Percentiles rank a stretch among this genome's conserved stretches.
Conservation (phyloP, 768 basidiomycete genomes). For the Naganishia vishniacii region DNA sequence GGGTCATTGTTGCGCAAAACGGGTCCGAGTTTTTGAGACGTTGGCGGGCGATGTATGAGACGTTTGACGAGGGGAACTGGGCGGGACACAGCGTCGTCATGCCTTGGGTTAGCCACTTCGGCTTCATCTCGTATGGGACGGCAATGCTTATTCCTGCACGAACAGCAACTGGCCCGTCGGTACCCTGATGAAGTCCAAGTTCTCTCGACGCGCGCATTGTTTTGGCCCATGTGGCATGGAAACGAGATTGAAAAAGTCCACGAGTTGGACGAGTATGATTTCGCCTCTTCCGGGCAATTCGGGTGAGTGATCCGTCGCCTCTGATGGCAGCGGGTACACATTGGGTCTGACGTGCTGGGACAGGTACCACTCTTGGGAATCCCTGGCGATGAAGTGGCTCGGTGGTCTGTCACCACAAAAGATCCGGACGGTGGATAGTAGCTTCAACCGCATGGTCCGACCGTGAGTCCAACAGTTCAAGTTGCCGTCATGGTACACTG, state of each 20-base stretch:
- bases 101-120: conserved; percentile 40
- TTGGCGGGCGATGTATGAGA: conserved; percentile 45
- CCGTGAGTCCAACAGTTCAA: conserved; percentile 35
- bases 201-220: conserved; percentile 45
- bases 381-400: conserved; percentile 47
- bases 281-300: conserved; percentile 39
- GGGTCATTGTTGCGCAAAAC: conserved; percentile 43
- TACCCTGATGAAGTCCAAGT: conserved; percentile 47
- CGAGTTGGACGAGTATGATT: conserved; percentile 41
- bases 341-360: background rate
- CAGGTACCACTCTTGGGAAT: conserved; percentile 50
- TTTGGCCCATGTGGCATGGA: conserved; percentile 50
- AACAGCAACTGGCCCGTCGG: conserved; percentile 42
- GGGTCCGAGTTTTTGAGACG: conserved; percentile 45
- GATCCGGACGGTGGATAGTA: conserved; percentile 39
- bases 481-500: background rate
- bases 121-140: background rate
- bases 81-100: conserved; percentile 43
- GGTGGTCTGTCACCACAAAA: conserved; percentile 37
- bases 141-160: too few relatives aligned
- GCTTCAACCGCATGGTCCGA: conserved; percentile 45
- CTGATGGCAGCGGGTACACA: background rate
- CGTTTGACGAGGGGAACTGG: conserved; percentile 42
- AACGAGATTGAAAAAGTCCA: conserved; percentile 43
- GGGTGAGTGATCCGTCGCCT: conserved; percentile 32